Base-by-base conservation (phyloP, 306 rosid species). In the Casuarina cunninghamiana region DNA sequence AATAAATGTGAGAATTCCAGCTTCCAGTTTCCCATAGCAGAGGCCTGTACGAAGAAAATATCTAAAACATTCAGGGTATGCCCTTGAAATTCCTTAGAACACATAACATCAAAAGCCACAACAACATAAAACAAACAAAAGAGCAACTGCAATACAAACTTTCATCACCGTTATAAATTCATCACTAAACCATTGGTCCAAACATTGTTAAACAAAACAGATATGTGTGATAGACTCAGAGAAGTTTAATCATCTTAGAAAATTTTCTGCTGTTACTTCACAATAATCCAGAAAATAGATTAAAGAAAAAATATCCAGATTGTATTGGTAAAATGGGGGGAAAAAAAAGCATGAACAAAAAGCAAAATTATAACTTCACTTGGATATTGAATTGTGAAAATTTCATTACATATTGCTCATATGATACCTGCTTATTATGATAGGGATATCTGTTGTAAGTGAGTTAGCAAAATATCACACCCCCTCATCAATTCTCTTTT, bases 11-110 rank as follows among this genome's bases (percentile, higher is more conserved):
- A 94, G 93, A 73, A 90, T 6, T 82, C 95, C 97, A 61, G 97
- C 98, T 90, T 94, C 97, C 43, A 89, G 89, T 87, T 94, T 92
- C 50, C 95, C 98, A 62, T 92, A 94, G 88, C 97, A 94, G n/a
- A 94, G 88, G 83, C 98, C 98, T 91, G 89, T 78, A 82, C 71
- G 41, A 55, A 84, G 79, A 79, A 76, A 21, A 72, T 3, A 9
- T 55, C 38, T 48, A 21, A 75, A 13, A 67, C 50, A 67, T 35
- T 67, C 48, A 67, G 15, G 16, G 32, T 19, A 62, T 62, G 13
- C 50, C 5, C n/a, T 16, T 6, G 2, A 42, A 67, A 16, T 67
- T 66, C 69, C 44, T 15, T 38, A 8, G 41, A 11, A 62, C 42
- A 63, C 39, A 63, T 39, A 38, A 38, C 21, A 37, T 63, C 46